Conservation (phyloP, 306 rosid genomes). For the Pterocarpus macrocarpus region DNA sequence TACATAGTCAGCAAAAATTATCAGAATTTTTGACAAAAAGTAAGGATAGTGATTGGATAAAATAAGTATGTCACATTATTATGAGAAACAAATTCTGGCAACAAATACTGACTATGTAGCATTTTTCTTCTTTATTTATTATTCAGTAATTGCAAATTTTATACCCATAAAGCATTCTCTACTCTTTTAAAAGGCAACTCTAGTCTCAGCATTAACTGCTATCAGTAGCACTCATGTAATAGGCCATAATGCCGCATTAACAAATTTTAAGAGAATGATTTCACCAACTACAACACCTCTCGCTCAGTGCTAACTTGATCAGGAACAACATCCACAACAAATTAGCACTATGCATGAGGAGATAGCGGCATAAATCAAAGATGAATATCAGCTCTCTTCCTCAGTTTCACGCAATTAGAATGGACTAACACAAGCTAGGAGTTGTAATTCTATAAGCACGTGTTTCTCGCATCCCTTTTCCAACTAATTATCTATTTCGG, state of each 20-base stretch:
- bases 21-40: too few species aligned
- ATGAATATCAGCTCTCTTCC: not conserved
- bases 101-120: too few species aligned
- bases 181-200: not conserved
- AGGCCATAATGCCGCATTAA: constrained; percentile 4
- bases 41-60: too few species aligned
- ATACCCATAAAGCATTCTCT: not conserved
- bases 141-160: constrained; percentile 8
- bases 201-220: not conserved
- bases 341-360: not conserved
- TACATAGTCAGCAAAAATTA: too few species aligned
- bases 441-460: not conserved
- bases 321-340: not conserved
- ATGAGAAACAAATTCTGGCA: too few species aligned
- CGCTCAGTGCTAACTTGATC: not conserved
- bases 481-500: not conserved
- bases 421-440: not conserved
- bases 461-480: not conserved
- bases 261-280: not conserved
- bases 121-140: too few species aligned
- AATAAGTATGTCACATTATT: too few species aligned
- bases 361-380: constrained; percentile 10
- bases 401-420: not conserved
- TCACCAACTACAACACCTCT: constrained; percentile 7
- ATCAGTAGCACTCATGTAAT: not conserved